phyloP scores from a whole-genome alignment of 805 yeast genomes.

The Wickerhamomyces ciferrii region DNA sequence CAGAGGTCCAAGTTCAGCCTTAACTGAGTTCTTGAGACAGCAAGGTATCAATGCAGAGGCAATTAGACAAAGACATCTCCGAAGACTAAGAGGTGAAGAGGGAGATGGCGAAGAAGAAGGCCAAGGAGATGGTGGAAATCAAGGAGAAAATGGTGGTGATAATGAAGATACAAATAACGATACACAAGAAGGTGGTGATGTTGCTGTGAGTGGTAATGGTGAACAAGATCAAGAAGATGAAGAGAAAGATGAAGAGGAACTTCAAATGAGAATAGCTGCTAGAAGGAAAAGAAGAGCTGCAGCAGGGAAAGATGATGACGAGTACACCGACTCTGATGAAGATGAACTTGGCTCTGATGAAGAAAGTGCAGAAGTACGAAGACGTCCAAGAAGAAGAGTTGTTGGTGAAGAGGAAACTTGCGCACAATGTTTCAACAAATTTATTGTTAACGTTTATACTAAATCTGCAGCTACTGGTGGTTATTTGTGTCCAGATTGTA shows the following conservation, averaged over 20 bases:
- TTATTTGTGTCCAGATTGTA: constrained; percentile 61
- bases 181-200: constrained; percentile 16
- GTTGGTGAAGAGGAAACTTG: constrained; percentile 56
- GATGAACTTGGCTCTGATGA: constrained; percentile 24
- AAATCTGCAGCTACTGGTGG: constrained; percentile 50
- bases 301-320: constrained; percentile 25
- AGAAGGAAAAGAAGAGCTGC: constrained; percentile 37
- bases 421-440: constrained; percentile 53
- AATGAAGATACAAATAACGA: constrained; percentile 3
- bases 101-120: constrained; percentile 1
- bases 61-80: constrained; percentile 47
- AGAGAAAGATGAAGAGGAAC: constrained; percentile 23
- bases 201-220: constrained; percentile 30
- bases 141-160: not conserved
- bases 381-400: constrained; percentile 12
- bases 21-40: constrained; percentile 80
- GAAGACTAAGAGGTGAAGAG: constrained; percentile 19
- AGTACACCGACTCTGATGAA: constrained; percentile 31
- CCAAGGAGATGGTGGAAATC: not conserved
- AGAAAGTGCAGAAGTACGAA: constrained; percentile 17
- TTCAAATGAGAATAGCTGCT: constrained; percentile 32
- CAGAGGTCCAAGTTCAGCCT: constrained; percentile 71
- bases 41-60: constrained; percentile 86
- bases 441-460: constrained; percentile 64
- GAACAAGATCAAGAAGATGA: constrained; percentile 12